phyloP scores from a whole-genome alignment of 2,329 filamentous ascomycete species.

The Ramularia endophylla region DNA sequence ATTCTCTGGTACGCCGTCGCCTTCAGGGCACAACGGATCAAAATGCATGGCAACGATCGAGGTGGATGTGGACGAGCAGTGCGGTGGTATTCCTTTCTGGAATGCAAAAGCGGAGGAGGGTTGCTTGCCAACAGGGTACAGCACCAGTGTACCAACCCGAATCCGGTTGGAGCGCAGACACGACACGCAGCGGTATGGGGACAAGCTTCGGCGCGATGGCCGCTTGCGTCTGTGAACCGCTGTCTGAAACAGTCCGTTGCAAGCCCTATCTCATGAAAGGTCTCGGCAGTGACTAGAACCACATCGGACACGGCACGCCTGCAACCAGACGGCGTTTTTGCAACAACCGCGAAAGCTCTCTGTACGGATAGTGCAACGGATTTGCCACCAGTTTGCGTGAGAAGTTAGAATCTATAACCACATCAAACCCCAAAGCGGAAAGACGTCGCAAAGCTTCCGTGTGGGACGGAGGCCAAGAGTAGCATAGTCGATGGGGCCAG shows the following conservation, averaged over 20 bases:
- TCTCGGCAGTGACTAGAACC: conserved; percentile 2
- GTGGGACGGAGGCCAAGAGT: no score
- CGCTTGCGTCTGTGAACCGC: conserved; percentile 18
- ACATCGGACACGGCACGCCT: no score
- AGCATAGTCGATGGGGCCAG: no score
- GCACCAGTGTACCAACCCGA: conserved; percentile 7
- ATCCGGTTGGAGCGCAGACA: conserved; percentile 7
- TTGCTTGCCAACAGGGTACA: conserved; percentile 5
- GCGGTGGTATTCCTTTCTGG: conserved; percentile 7
- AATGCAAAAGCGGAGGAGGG: conserved; percentile 5
- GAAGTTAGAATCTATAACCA: no score
- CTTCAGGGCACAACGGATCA: conserved; percentile 12
- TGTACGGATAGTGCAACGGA: no score
- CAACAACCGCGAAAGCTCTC: no score
- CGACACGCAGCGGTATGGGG: conserved; percentile 10
- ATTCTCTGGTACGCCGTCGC: conserved; percentile 6
- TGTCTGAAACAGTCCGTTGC: conserved; percentile 14
- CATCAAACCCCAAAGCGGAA: no score
- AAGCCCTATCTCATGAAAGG: conserved; percentile 1
- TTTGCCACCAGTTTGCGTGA: no score
- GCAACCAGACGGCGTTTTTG: no score
- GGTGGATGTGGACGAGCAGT: conserved; percentile 4
- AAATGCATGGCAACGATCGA: conserved; percentile 16
- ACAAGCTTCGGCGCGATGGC: conserved; percentile 19
- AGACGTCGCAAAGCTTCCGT: no score